Evolutionary conservation across 208 protist species (phyloP).

Genomic region (Leishmania tropica): DNA sequence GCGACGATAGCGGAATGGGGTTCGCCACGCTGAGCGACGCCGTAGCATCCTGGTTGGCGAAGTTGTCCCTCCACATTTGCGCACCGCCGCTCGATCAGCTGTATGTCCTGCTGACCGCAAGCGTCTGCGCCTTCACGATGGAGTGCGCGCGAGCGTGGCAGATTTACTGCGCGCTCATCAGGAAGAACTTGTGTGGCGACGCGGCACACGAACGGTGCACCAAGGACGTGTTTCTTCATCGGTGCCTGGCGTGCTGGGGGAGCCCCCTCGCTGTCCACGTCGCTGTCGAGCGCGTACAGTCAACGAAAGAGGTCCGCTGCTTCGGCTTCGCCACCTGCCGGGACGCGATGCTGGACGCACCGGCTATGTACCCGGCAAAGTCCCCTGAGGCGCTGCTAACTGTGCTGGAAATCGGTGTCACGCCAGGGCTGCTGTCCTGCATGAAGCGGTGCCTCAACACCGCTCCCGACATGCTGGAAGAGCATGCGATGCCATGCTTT

Average conservation of each 20-base stretch:
- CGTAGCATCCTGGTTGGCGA: conserved; percentile 18
- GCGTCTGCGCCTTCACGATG: conserved; percentile 69
- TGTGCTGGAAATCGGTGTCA: conserved; percentile 52
- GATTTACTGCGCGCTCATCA: conserved; percentile 48
- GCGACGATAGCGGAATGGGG: conserved; percentile 22
- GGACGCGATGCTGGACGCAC: conserved; percentile 22
- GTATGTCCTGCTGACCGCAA: conserved; percentile 55
- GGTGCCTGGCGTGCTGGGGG: conserved; percentile 57
- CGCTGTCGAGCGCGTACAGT: conserved; percentile 15
- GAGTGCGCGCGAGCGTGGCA: conserved; percentile 64
- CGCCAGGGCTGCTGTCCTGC: conserved; percentile 48
- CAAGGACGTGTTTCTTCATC: conserved; percentile 62
- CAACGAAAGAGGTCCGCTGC: conserved; percentile 24
- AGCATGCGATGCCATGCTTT: conserved; percentile 36
- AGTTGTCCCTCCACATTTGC: conserved; percentile 30
- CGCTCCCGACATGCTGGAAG: conserved; percentile 49
- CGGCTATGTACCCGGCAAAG: conserved; percentile 19
- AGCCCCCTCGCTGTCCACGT: conserved; percentile 70
- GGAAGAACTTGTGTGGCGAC: conserved; percentile 29
- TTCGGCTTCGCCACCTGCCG: conserved; percentile 35
- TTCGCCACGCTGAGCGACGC: conserved; percentile 32
- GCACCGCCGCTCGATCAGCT: conserved; percentile 39
- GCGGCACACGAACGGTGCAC: conserved; percentile 34
- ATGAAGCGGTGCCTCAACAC: conserved; percentile 58
- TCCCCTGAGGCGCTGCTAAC: conserved; percentile 27